Percentiles rank a stretch among this genome's conserved stretches.
phyloP scores from a whole-genome alignment of 768 basidiomycete genomes.

The Cystofilobasidium ferigula region DNA sequence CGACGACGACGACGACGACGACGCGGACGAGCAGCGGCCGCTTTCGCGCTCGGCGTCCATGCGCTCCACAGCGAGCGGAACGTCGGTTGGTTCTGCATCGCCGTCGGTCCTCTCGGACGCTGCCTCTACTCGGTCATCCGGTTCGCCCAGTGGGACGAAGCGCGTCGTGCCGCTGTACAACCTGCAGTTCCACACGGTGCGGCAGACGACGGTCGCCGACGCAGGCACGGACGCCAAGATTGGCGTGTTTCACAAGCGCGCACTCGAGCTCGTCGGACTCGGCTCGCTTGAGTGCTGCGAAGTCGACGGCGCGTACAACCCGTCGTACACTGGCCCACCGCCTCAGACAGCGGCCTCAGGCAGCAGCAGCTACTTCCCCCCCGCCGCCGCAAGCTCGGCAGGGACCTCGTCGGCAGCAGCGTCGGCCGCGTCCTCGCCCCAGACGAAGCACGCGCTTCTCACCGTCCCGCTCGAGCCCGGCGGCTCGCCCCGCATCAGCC shows the following conservation, averaged over 20 bases:
- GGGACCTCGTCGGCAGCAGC: too few species aligned
- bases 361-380: neutral
- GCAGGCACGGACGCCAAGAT: neutral
- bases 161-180: constrained; percentile 21
- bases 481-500: neutral
- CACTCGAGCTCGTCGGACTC: neutral
- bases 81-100: neutral
- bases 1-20: neutral
- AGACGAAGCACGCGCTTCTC: neutral
- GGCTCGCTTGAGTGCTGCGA: neutral
- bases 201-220: neutral
- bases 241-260: neutral
- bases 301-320: neutral
- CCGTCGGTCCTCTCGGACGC: neutral
- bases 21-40: neutral
- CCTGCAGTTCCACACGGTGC: constrained; percentile 13
- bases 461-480: neutral
- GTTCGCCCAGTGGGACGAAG: neutral
- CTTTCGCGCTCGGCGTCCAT: neutral
- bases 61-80: neutral
- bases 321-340: neutral
- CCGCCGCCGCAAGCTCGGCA: too few species aligned
- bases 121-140: neutral
- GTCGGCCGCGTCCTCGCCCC: neutral
- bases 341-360: neutral